Conservation (phyloP, 2,329 filamentous ascomycete species). For the Didymella lethalis region DNA sequence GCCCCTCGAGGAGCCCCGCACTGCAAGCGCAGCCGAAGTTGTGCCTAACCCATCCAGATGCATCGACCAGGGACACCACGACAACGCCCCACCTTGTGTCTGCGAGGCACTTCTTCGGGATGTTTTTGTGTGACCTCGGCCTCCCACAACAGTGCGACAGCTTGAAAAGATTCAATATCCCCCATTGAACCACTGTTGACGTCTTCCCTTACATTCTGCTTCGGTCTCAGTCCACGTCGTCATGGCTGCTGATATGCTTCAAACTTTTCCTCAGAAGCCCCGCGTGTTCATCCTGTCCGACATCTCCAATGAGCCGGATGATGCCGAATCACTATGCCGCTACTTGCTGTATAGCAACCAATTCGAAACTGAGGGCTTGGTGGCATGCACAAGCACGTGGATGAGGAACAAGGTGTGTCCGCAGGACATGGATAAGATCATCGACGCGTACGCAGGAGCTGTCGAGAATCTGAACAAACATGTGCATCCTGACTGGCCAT, state of each 20-base stretch:
- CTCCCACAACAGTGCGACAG: conserved; percentile 26
- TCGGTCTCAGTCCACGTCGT: neutral
- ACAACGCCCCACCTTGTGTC: conserved; percentile 25
- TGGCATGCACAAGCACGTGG: conserved; percentile 52
- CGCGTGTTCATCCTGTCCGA: conserved; percentile 53
- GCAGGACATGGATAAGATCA: conserved; percentile 47
- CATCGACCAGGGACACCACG: conserved; percentile 19
- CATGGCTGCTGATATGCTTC: conserved; percentile 41
- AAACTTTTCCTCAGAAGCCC: conserved; percentile 45
- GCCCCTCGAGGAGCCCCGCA: neutral
- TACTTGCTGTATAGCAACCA: conserved; percentile 51
- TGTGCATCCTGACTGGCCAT: conserved; percentile 48
- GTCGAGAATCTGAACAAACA: conserved; percentile 60
- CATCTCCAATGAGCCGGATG: conserved; percentile 53
- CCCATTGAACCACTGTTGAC: neutral
- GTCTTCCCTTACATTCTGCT: neutral
- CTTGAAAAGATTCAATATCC: conserved; percentile 14
- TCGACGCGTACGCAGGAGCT: conserved; percentile 44
- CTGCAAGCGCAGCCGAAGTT: conserved; percentile 28
- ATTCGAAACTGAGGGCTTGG: conserved; percentile 50
- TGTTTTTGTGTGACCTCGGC: conserved; percentile 27
- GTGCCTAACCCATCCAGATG: conserved; percentile 29
- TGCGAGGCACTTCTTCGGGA: conserved; percentile 32
- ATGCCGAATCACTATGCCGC: conserved; percentile 50
- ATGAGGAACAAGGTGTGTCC: conserved; percentile 50